Evolutionary conservation across 345 rosid genomes (phyloP).

Genomic region (Pelargonium nanum): DNA sequence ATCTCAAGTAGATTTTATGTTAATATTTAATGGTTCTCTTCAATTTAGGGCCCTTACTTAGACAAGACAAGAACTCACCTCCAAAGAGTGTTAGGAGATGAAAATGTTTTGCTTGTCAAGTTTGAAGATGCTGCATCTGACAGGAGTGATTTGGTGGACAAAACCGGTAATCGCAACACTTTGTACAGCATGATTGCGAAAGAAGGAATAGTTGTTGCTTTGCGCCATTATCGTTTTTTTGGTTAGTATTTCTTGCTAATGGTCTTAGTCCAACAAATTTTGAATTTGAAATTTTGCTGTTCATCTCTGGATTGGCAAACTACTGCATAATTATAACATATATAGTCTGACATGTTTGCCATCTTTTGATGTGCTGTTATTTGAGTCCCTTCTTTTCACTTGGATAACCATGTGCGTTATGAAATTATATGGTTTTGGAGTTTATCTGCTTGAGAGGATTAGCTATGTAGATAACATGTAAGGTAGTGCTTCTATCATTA

Average conservation of each 20-base stretch:
- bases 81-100: constrained; percentile 69
- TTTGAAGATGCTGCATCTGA: constrained; percentile 21
- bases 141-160: constrained; percentile 4
- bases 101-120: constrained; percentile 61
- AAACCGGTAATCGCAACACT: constrained; percentile 2
- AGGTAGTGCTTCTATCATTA: too few relatives aligned
- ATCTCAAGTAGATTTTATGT: background rate
- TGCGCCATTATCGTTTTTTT: constrained; percentile 56
- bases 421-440: too few relatives aligned
- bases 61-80: constrained; percentile 36
- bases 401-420: too few relatives aligned
- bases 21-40: background rate
- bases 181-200: constrained; percentile 29
- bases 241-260: constrained; percentile 30
- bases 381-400: too few relatives aligned
- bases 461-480: too few relatives aligned
- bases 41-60: constrained; percentile 51
- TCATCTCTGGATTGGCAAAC: too few relatives aligned
- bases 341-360: too few relatives aligned
- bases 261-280: background rate
- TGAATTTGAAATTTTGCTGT: background rate
- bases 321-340: too few relatives aligned
- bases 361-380: too few relatives aligned
- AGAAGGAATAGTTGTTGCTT: constrained; percentile 53
- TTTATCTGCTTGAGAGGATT: too few relatives aligned